These are phyloP conservation scores for Entamoeba invadens DNA, from an alignment of 208 protist genomes.

Conservation along the genomic window DNA sequence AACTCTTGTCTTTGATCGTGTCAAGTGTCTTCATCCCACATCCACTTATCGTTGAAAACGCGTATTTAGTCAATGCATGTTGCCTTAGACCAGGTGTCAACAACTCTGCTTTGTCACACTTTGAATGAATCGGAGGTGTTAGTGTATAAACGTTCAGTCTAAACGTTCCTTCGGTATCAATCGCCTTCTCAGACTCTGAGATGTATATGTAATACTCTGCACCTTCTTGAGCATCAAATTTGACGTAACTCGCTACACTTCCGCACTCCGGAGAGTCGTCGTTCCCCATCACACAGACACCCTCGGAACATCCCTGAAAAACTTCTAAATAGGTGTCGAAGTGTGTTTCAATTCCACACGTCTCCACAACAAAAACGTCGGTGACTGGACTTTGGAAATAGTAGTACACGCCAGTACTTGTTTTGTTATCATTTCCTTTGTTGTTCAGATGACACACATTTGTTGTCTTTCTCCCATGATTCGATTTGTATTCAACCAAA, in stretches of 20 bases:
- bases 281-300: not conserved
- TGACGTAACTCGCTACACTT: not conserved
- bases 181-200: not conserved
- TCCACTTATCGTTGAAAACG: not conserved
- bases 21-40: too few species aligned
- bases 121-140: not conserved
- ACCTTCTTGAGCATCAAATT: not conserved
- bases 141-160: not conserved
- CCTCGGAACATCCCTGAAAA: not conserved
- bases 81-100: not conserved
- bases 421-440: too few species aligned
- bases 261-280: not conserved
- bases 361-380: not conserved
- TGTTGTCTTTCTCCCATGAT: not conserved
- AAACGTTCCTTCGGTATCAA: not conserved
- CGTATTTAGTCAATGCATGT: not conserved
- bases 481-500: not conserved
- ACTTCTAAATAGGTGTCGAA: not conserved
- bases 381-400: not conserved
- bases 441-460: not conserved
- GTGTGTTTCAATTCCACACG: not conserved
- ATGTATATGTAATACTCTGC: not conserved
- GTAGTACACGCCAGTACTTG: not conserved
- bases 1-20: not conserved
- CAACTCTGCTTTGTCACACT: not conserved